phyloP scores from a whole-genome alignment of 352 stramenopile species.

The Globisporangium abappressorium region DNA sequence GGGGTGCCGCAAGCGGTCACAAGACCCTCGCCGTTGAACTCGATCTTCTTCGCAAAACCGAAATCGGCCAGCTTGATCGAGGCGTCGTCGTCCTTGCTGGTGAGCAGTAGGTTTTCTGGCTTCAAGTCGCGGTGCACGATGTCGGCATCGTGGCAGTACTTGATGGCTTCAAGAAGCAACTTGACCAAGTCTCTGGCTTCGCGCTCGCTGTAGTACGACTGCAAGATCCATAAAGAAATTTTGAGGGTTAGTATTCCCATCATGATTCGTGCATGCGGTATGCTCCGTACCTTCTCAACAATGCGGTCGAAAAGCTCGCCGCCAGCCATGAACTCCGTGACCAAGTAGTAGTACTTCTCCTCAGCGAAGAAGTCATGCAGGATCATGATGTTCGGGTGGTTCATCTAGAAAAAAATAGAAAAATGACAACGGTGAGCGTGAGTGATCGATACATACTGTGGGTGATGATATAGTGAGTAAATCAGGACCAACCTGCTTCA shows the following conservation, averaged over 20 bases:
- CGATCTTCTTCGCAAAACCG: slow-evolving; percentile 84
- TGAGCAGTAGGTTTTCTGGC: slow-evolving; percentile 81
- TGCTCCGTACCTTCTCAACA: slow-evolving; percentile 71
- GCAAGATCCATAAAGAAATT: slow-evolving; percentile 1
- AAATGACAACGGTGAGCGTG: no score
- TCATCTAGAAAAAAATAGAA: slow-evolving; percentile 48
- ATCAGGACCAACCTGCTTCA: slow-evolving; percentile 65
- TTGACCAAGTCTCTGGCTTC: slow-evolving; percentile 86
- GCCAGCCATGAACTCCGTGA: slow-evolving; percentile 96
- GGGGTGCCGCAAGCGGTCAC: slow-evolving; percentile 80
- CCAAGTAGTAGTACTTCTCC: slow-evolving; percentile 95
- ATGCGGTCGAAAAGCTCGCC: slow-evolving; percentile 88
- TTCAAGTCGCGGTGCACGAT: slow-evolving; percentile 86
- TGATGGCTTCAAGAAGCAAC: slow-evolving; percentile 82
- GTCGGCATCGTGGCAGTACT: slow-evolving; percentile 86
- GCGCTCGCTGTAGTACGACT: slow-evolving; percentile 90
- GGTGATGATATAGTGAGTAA: neutral
- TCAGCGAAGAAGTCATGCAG: slow-evolving; percentile 93
- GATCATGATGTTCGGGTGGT: slow-evolving; percentile 92
- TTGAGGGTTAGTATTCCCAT: neutral
- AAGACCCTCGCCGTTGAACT: slow-evolving; percentile 66
- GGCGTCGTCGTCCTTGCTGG: slow-evolving; percentile 76
- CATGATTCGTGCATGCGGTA: neutral
- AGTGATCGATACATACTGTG: neutral
- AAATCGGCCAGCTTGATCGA: slow-evolving; percentile 88